Conservation (phyloP, 169 alveolate species). For the Cryptosporidium parvum region DNA sequence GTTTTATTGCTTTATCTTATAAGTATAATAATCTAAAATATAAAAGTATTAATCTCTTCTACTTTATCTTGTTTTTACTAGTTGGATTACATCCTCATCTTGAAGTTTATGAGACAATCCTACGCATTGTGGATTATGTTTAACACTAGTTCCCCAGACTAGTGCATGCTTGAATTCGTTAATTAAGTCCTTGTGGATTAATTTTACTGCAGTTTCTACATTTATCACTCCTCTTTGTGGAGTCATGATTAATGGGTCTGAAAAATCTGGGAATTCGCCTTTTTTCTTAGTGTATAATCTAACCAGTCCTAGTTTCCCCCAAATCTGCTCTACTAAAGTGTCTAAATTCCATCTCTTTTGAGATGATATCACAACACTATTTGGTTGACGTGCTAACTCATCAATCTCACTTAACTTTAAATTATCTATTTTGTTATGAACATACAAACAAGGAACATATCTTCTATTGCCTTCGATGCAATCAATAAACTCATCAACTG, state of each 20-base stretch:
- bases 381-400: slow-evolving; percentile 84
- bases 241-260: slow-evolving; percentile 88
- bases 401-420: slow-evolving; percentile 90
- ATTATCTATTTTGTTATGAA: slow-evolving; percentile 92
- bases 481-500: slow-evolving; percentile 91
- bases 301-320: slow-evolving; percentile 90
- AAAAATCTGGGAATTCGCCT: slow-evolving; percentile 90
- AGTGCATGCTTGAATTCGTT: slow-evolving; percentile 88
- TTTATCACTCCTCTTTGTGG: slow-evolving; percentile 88
- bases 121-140: slow-evolving; percentile 89
- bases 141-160: slow-evolving; percentile 92
- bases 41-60: neutral
- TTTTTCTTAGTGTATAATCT: slow-evolving; percentile 91
- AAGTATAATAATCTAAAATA: neutral
- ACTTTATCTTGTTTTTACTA: slow-evolving; percentile 82
- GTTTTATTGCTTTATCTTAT: neutral
- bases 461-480: slow-evolving; percentile 92
- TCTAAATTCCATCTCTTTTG: slow-evolving; percentile 85
- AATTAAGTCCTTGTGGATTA: slow-evolving; percentile 87
- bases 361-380: slow-evolving; percentile 86
- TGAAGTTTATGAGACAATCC: slow-evolving; percentile 86
- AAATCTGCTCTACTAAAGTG: slow-evolving; percentile 85
- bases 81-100: slow-evolving; percentile 91
- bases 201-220: slow-evolving; percentile 84
- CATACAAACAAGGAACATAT: slow-evolving; percentile 92